These are phyloP conservation scores for Escovopsis sp. DNA, from an alignment of 2,329 filamentous ascomycete genomes.

Conservation along the genomic window DNA sequence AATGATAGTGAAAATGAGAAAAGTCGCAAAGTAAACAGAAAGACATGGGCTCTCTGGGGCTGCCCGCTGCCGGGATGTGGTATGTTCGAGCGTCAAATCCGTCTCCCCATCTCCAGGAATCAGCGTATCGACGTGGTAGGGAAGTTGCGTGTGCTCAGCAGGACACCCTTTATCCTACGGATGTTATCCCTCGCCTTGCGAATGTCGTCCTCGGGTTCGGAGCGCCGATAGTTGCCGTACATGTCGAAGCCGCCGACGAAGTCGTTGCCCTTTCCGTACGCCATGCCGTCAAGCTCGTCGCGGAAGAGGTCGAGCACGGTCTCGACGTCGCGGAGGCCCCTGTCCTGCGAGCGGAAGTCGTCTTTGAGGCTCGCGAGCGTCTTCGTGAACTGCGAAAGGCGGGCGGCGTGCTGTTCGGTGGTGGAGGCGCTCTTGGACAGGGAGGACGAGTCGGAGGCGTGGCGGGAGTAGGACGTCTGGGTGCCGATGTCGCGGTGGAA, in stretches of 20 bases:
- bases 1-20: too few species aligned
- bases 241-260: constrained; percentile 24
- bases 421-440: constrained; percentile 12
- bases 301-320: constrained; percentile 42
- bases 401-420: constrained; percentile 25
- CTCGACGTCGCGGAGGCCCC: constrained; percentile 36
- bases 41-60: too few species aligned
- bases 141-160: constrained; percentile 62
- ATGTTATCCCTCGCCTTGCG: constrained; percentile 61
- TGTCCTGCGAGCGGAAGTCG: constrained; percentile 28
- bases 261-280: constrained; percentile 27
- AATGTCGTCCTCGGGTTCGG: constrained; percentile 54
- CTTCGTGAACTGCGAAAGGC: constrained; percentile 27
- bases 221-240: constrained; percentile 28
- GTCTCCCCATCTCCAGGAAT: background rate
- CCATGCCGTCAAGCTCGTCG: constrained; percentile 50
- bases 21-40: too few species aligned
- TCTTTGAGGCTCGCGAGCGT: constrained; percentile 28
- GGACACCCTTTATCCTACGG: constrained; percentile 61
- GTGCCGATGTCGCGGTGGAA: constrained; percentile 72
- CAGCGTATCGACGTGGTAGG: constrained; percentile 31
- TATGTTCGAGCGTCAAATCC: background rate
- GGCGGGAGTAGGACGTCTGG: constrained; percentile 42
- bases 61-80: too few species aligned
- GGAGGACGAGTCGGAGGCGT: constrained; percentile 9